Base-by-base conservation (phyloP, 306 rosid species). In the Glycyrrhiza uralensis region DNA sequence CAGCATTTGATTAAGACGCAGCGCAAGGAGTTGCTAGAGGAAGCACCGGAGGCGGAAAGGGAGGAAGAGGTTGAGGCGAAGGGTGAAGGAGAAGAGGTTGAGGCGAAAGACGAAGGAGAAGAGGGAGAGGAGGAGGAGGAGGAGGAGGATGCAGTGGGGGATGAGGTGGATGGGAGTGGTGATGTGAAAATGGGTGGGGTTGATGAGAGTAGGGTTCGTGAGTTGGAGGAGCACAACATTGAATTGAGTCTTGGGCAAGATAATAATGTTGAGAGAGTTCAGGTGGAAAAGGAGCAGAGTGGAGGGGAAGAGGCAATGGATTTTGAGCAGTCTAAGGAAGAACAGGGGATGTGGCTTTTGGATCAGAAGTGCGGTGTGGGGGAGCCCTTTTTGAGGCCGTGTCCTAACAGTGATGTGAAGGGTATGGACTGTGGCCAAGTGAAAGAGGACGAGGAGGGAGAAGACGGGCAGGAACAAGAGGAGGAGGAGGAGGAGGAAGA, bases 1-100 rank as follows among this genome's bases (percentile, higher is more conserved):
- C 97, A 89, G 85, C 82, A 72, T 10, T 72, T 94, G 80, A 89
- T 94, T 36, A 87, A 75, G 84, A 44, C 50, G 0, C 92, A 94
- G 83, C 80, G 76, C 8, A 83, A 79, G 69, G 84, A 89, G 44
- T 38, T 90, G 52, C 71, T 86, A 63, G 78, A 50, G 59, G 87
- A 56, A 13, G 83, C 49, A 7, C 76, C 68, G 24, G 54, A 56
- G 66, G 87, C 42, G 74, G 85, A 66, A n/a, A n/a, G n/a, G 36
- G 71, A 20, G 44, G 58, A 84, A 10, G 83, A 85, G 18, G 83
- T 7, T 9, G 75, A 67, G 22, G 78, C 58, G 29, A 78, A 50
- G 72, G 76, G 5, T 85, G 87, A 56, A 29, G 85, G 51, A 54
- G 66, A 28, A 46, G 80, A 83, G 39, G 86, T 49, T 5, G 81